phyloP scores from a whole-genome alignment of 2,329 filamentous ascomycete genomes.

The Fusarium cicatricum region DNA sequence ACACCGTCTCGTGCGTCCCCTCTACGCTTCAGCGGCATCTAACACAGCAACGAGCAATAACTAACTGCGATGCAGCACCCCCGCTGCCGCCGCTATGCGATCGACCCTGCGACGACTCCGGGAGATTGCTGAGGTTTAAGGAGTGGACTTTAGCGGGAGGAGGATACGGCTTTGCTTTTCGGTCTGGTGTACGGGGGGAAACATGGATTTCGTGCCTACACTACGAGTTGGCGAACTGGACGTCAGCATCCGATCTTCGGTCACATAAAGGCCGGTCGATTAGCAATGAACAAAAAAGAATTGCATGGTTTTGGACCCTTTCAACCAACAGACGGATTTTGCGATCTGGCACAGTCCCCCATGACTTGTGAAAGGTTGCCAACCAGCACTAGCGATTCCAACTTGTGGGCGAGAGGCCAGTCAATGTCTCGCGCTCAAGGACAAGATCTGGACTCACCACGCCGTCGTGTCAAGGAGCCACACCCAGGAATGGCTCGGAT shows the following conservation, averaged over 20 bases:
- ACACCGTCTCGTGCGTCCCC: constrained; percentile 89
- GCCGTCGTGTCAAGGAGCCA: not conserved
- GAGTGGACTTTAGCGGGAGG: constrained; percentile 43
- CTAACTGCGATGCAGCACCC: constrained; percentile 70
- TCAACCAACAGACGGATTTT: constrained; percentile 29
- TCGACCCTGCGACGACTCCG: constrained; percentile 97
- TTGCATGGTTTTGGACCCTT: constrained; percentile 49
- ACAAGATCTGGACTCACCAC: not conserved
- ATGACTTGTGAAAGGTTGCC: constrained; percentile 16
- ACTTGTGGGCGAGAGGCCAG: not conserved
- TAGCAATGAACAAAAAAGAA: constrained; percentile 53
- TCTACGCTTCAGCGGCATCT: not conserved
- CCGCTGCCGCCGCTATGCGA: constrained; percentile 91
- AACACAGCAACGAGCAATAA: constrained; percentile 29
- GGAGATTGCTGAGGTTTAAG: constrained; percentile 95
- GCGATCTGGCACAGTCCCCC: not conserved
- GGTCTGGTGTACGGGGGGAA: constrained; percentile 56
- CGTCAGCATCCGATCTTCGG: constrained; percentile 53
- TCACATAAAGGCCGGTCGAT: constrained; percentile 52
- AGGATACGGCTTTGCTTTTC: constrained; percentile 55
- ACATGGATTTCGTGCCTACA: constrained; percentile 55
- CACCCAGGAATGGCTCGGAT: not conserved
- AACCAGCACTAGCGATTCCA: constrained; percentile 10
- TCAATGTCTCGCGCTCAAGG: not conserved
- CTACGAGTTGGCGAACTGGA: constrained; percentile 53